Evolutionary conservation across 441 rosid genomes (phyloP), one percentile per base, ranked within the genome.

Genomic region (Mallotus repandus): DNA sequence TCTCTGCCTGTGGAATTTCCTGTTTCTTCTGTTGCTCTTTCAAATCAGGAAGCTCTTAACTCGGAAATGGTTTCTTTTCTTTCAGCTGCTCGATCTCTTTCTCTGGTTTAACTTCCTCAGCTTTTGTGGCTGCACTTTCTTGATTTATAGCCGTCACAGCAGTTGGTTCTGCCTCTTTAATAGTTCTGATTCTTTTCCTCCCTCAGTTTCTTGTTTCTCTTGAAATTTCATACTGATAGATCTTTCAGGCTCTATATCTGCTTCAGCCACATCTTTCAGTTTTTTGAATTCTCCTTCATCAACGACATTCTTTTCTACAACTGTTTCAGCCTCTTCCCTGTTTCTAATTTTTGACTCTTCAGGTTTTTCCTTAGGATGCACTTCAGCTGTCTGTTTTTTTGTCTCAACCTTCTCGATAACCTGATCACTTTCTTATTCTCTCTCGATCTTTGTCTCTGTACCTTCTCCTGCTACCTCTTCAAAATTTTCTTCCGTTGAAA

Each of bases 1-100:
- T 46, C 38, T 35, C 61, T 18, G 48, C 48, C 74, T 71, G 76
- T 64, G 48, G 43, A 71, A 48, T 63, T 38, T 72, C 72, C 66
- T 69, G 68, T 72, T 56, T 41, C 45, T 54, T 58, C 59, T 53
- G 56, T 4, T 62, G 56, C 43, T 56, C 63, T 63, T 76, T 71
- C 69, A 63, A 35, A 35, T 68, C 63, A n/a, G 73, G 71, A 77
- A 43, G 63, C 61, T 59, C 60, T 38, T 68, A 62, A 41, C 7
- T 46, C 57, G 78, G 57, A 62, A 63, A 22, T 52, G 43, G 53
- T 32, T 66, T 56, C 57, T 10, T 49, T 45, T 5, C 45, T 67
- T 58, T 50, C 46, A 66, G n/a, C 67, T 50, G 64, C 16, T 66
- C 32, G 5, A 5, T 66, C 50, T 45, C 60, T 77, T 58, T 43